A percentile compares a stretch with the other conserved stretches of the same genome.
Conservation (phyloP, 768 basidiomycete species). For the Chalciporus sphaerocephalus region DNA sequence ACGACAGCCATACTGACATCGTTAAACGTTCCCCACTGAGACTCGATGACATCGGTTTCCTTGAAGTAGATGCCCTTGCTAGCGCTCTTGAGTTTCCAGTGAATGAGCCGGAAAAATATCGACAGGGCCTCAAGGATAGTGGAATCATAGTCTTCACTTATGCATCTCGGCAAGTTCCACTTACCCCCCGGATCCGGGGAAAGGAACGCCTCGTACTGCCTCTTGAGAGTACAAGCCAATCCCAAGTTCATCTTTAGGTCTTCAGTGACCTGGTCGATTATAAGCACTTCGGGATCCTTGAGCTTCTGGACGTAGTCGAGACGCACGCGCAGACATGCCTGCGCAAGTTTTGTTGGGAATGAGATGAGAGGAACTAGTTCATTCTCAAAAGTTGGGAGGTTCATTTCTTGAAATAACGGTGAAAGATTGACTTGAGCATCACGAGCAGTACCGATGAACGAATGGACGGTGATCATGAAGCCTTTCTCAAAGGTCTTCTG, state of each 20-base stretch:
- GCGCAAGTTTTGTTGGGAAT: constrained; percentile 93
- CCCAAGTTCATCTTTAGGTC: constrained; percentile 89
- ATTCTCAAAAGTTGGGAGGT: constrained; percentile 84
- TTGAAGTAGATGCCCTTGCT: constrained; percentile 92
- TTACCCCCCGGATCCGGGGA: constrained; percentile 80
- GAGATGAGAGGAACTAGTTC: constrained; percentile 89
- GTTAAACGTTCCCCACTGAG: constrained; percentile 92
- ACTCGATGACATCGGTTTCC: constrained; percentile 96
- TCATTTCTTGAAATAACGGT: constrained; percentile 75
- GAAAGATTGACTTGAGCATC: constrained; percentile 81
- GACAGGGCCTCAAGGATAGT: constrained; percentile 84
- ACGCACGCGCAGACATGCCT: constrained; percentile 85
- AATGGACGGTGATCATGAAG: constrained; percentile 80
- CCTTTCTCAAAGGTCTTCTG: constrained; percentile 92
- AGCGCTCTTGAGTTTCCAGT: constrained; percentile 93
- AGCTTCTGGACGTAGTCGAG: constrained; percentile 86
- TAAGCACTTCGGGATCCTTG: constrained; percentile 81
- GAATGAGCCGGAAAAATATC: constrained; percentile 89
- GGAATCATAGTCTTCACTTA: constrained; percentile 84
- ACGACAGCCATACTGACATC: constrained; percentile 84
- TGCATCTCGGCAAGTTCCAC: constrained; percentile 87
- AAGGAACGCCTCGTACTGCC: constrained; percentile 90
- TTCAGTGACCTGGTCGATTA: constrained; percentile 91
- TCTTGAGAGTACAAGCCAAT: constrained; percentile 90
- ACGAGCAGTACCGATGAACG: constrained; percentile 80